A percentile compares a stretch with the other conserved stretches of the same genome.
Evolutionary conservation across 2,329 filamentous ascomycete genomes (phyloP).

Genomic region (Alternaria rosae): DNA sequence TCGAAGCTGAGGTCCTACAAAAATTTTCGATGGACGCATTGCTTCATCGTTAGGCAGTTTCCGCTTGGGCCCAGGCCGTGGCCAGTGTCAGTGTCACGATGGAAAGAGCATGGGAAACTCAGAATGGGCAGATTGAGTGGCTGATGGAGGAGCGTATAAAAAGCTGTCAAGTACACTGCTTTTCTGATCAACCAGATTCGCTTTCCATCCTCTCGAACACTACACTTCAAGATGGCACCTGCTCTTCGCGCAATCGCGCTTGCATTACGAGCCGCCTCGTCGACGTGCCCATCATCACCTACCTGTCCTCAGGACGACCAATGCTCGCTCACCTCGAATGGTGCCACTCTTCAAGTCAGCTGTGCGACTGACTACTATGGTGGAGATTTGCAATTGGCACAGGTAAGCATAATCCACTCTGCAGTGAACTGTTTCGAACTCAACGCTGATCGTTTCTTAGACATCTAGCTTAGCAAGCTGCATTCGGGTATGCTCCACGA

Average conservation of each 20-base stretch:
- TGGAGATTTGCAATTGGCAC: neutral
- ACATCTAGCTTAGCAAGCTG: neutral
- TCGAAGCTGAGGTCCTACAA: neutral
- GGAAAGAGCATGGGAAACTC: too few relatives aligned
- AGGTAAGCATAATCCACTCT: neutral
- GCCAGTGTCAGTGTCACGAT: neutral
- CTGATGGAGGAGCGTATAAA: too few relatives aligned
- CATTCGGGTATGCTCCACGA: neutral
- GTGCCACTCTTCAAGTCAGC: constrained; percentile 1
- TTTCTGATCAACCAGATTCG: neutral
- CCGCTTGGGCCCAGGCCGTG: neutral
- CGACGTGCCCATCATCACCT: neutral
- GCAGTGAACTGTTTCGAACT: neutral
- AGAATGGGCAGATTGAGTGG: too few relatives aligned
- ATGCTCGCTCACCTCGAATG: neutral
- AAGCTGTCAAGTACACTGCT: neutral
- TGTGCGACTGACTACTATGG: constrained; percentile 5
- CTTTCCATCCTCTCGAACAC: neutral
- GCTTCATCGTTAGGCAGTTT: neutral
- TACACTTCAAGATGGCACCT: neutral
- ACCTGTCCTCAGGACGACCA: neutral
- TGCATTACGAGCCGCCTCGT: neutral
- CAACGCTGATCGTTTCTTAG: neutral
- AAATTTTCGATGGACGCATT: neutral
- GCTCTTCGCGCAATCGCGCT: neutral